Evolutionary conservation across 2,329 filamentous ascomycete species (phyloP).

Genomic region (Alternaria consortialis): DNA sequence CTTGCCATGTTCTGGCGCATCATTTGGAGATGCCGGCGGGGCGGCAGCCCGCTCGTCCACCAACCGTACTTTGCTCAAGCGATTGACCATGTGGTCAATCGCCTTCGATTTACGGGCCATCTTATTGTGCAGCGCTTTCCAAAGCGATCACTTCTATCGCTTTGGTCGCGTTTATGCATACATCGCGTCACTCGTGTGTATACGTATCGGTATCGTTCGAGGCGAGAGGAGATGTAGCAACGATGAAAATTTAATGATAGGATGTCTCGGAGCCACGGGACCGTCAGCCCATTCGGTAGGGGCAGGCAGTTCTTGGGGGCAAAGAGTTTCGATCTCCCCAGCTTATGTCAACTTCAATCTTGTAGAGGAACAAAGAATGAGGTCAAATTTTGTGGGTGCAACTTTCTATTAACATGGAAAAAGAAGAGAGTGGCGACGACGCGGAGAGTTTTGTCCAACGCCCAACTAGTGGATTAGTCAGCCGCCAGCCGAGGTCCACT

Average conservation of each 20-base stretch:
- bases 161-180: conserved; percentile 53
- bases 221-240: conserved; percentile 13
- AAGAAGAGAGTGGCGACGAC: conserved; percentile 22
- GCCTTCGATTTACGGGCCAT: conserved; percentile 38
- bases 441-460: conserved; percentile 27
- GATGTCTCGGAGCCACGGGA: conserved; percentile 51
- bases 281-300: conserved; percentile 41
- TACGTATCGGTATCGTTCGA: conserved; percentile 16
- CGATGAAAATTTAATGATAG: conserved; percentile 14
- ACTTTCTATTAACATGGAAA: conserved; percentile 46
- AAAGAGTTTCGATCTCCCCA: conserved; percentile 59
- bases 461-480: conserved; percentile 9
- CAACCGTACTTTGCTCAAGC: conserved; percentile 37
- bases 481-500: conserved; percentile 5
- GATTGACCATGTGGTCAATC: conserved; percentile 37
- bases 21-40: not conserved
- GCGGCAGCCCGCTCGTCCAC: conserved; percentile 18
- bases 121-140: conserved; percentile 20
- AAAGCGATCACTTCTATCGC: conserved; percentile 42
- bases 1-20: conserved; percentile 7
- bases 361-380: conserved; percentile 58
- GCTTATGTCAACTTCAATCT: conserved; percentile 65
- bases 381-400: conserved; percentile 66
- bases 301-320: conserved; percentile 50
- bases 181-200: conserved; percentile 46